These are phyloP conservation scores for Fusarium scirpi DNA, from an alignment of 2,329 filamentous ascomycete species.

Conservation along the genomic window DNA sequence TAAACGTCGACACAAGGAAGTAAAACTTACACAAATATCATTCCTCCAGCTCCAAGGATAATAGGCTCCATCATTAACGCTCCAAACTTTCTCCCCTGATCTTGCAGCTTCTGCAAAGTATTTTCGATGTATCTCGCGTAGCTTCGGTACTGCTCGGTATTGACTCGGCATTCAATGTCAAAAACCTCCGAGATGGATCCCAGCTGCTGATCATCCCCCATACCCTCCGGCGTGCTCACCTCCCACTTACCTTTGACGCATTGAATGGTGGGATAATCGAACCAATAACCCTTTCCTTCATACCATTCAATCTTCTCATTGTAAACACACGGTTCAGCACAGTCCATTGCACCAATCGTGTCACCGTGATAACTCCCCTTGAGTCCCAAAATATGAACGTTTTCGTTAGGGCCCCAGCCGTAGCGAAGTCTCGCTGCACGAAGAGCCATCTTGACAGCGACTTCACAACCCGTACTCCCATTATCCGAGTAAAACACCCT, in stretches of 20 bases:
- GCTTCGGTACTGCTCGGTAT: constrained; percentile 56
- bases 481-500: constrained; percentile 89
- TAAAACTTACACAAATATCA: constrained; percentile 77
- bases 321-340: constrained; percentile 79
- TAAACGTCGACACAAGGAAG: not conserved
- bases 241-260: constrained; percentile 75
- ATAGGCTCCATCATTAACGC: constrained; percentile 84
- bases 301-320: constrained; percentile 93
- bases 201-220: constrained; percentile 59
- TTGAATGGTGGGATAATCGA: constrained; percentile 80
- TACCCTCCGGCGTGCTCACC: constrained; percentile 65
- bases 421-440: constrained; percentile 76
- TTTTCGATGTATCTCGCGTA: constrained; percentile 72
- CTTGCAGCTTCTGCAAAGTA: constrained; percentile 64
- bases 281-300: constrained; percentile 81
- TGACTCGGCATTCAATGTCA: constrained; percentile 63
- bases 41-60: constrained; percentile 84
- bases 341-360: constrained; percentile 90
- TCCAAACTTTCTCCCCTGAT: constrained; percentile 75
- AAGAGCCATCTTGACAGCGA: constrained; percentile 87
- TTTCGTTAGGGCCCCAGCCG: constrained; percentile 68
- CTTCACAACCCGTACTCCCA: constrained; percentile 84
- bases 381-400: constrained; percentile 77
- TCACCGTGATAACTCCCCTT: constrained; percentile 89
- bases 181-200: constrained; percentile 69